A percentile compares a stretch with the other conserved stretches of the same genome.
Conservation (phyloP, 108 stramenopile species). For the Cyclotella kingstonii region DNA sequence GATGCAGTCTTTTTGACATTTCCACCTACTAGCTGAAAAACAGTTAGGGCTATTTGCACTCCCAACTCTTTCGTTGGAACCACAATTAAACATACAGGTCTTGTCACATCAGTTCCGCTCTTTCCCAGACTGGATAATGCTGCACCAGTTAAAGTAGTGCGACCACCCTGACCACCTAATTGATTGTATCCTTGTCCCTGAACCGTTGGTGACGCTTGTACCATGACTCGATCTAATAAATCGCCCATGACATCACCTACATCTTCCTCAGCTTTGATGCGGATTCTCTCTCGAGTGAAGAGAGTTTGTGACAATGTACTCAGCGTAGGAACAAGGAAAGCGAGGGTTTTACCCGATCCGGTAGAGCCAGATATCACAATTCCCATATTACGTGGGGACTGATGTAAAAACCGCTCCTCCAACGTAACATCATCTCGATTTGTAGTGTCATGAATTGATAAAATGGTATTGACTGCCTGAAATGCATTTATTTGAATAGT, state of each 20-base stretch:
- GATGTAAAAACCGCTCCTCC: slow-evolving; percentile 46
- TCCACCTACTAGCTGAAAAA: slow-evolving; percentile 76
- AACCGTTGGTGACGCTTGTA: slow-evolving; percentile 65
- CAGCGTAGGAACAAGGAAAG: slow-evolving; percentile 76
- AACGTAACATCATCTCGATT: slow-evolving; percentile 47
- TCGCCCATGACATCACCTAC: slow-evolving; percentile 73
- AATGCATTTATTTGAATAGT: slow-evolving; percentile 88
- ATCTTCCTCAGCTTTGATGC: slow-evolving; percentile 73
- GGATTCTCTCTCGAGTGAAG: slow-evolving; percentile 69
- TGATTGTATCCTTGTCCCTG: slow-evolving; percentile 54
- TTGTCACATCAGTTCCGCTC: slow-evolving; percentile 70
- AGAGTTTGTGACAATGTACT: slow-evolving; percentile 74
- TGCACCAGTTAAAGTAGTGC: slow-evolving; percentile 54
- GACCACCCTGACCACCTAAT: slow-evolving; percentile 28
- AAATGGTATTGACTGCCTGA: slow-evolving; percentile 75
- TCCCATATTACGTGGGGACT: slow-evolving; percentile 56
- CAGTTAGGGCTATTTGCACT: slow-evolving; percentile 73
- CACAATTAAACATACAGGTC: slow-evolving; percentile 85
- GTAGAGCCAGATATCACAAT: slow-evolving; percentile 59
- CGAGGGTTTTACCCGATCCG: slow-evolving; percentile 73
- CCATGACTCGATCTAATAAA: slow-evolving; percentile 63
- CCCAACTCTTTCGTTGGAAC: slow-evolving; percentile 92
- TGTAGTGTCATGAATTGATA: slow-evolving; percentile 29
- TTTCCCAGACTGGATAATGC: slow-evolving; percentile 63
- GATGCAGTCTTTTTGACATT: slow-evolving; percentile 50